A percentile compares a stretch with the other conserved stretches of the same genome.
Conservation (phyloP, 495 filamentous ascomycete genomes). For the Aspergillus carlsbadensis region DNA sequence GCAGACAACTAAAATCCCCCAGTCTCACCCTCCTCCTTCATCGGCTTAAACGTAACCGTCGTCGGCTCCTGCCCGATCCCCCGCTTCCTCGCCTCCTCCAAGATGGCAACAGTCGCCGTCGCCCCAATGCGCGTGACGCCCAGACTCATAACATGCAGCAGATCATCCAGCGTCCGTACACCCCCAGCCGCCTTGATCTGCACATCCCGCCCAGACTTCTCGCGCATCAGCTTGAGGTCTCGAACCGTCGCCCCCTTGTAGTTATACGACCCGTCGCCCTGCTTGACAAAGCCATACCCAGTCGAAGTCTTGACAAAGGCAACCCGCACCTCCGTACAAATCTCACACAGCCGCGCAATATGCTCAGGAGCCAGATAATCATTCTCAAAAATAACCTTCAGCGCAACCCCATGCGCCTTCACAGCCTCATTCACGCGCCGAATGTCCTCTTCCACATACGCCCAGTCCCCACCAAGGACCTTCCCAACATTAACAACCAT, state of each 20-base stretch:
- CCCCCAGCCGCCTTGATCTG: constrained; percentile 59
- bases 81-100: constrained; percentile 51
- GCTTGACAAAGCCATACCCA: constrained; percentile 58
- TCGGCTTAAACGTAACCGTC: constrained; percentile 27
- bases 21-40: constrained; percentile 18
- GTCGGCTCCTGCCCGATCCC: constrained; percentile 44
- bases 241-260: constrained; percentile 49
- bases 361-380: constrained; percentile 44
- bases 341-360: constrained; percentile 48
- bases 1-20: constrained; percentile 28
- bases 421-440: constrained; percentile 47
- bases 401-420: constrained; percentile 32
- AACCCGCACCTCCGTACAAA: constrained; percentile 47
- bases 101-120: constrained; percentile 51
- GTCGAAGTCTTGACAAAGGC: constrained; percentile 59
- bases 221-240: constrained; percentile 54
- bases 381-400: constrained; percentile 63
- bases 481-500: constrained; percentile 61
- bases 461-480: constrained; percentile 54
- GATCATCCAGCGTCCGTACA: constrained; percentile 38
- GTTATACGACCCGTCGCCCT: constrained; percentile 46
- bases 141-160: constrained; percentile 36
- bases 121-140: constrained; percentile 50
- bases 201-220: constrained; percentile 40
- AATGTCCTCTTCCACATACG: constrained; percentile 52